Percentiles rank a stretch among this genome's conserved stretches.
These are phyloP conservation scores for Brassica carinata DNA, from an alignment of 345 rosid genomes.

Conservation along the genomic window DNA sequence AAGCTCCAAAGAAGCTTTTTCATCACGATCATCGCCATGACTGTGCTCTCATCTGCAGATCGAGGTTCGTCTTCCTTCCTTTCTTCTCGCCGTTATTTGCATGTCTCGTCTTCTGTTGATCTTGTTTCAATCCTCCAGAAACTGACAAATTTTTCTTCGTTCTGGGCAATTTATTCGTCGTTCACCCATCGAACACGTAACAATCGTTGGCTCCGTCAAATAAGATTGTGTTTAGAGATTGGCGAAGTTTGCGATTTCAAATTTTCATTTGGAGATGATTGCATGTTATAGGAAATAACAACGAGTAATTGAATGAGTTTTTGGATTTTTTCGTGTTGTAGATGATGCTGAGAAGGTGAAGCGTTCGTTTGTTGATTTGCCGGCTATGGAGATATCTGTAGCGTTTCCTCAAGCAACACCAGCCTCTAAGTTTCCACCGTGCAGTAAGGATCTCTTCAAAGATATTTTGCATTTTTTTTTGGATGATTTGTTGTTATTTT, in stretches of 20 bases:
- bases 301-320: not conserved
- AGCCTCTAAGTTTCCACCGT: constrained; percentile 81
- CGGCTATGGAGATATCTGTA: constrained; percentile 69
- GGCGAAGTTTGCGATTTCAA: not conserved
- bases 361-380: constrained; percentile 63
- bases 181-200: not conserved
- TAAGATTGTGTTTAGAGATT: constrained; percentile 7
- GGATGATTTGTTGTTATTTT: not conserved
- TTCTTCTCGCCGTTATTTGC: not conserved
- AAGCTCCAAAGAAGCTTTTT: not conserved
- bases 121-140: not conserved
- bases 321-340: constrained; percentile 14
- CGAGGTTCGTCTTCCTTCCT: constrained; percentile 30
- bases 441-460: constrained; percentile 50
- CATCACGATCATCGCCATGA: constrained; percentile 39
- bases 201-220: not conserved
- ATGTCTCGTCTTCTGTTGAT: constrained; percentile 14
- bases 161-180: not conserved
- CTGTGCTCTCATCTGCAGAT: constrained; percentile 31
- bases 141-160: not conserved
- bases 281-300: not conserved
- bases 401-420: constrained; percentile 99
- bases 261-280: constrained; percentile 10
- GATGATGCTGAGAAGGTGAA: constrained; percentile 40
- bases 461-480: not conserved